Conservation (phyloP, 306 rosid genomes). For the Abrus pulchellus region DNA sequence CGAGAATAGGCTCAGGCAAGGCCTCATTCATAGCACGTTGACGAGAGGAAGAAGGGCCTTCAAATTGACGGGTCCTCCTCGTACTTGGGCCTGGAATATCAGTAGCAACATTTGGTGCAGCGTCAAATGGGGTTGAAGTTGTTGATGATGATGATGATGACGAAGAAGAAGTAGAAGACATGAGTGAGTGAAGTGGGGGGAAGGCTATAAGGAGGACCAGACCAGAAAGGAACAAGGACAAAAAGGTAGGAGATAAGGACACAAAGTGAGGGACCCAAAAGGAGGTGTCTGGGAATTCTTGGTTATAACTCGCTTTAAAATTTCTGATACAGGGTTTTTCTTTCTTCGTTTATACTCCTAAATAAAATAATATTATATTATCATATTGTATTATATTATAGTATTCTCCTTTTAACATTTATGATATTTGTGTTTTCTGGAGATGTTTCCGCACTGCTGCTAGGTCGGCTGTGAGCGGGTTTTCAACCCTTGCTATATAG, state of each 20-base stretch:
- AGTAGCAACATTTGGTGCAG: slow-evolving; percentile 37
- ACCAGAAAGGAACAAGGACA: slow-evolving; percentile 74
- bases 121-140: slow-evolving; percentile 33
- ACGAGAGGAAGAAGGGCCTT: slow-evolving; percentile 79
- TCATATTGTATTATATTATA: neutral
- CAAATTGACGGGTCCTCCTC: slow-evolving; percentile 47
- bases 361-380: neutral
- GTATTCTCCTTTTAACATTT: neutral
- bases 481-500: neutral
- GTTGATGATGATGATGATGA: slow-evolving; percentile 58
- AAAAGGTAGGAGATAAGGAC: slow-evolving; percentile 89
- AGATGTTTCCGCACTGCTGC: slow-evolving; percentile 42
- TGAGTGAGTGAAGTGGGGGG: slow-evolving; percentile 47
- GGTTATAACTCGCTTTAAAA: slow-evolving; percentile 6
- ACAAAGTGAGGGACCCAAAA: slow-evolving; percentile 90
- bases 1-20: slow-evolving; percentile 77
- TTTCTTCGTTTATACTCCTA: neutral
- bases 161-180: slow-evolving; percentile 62
- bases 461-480: slow-evolving; percentile 53
- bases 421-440: slow-evolving; percentile 30
- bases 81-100: slow-evolving; percentile 51
- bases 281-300: slow-evolving; percentile 58
- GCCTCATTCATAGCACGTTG: slow-evolving; percentile 68
- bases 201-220: slow-evolving; percentile 29
- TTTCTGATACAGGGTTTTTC: neutral